Evolutionary conservation across 1,284 basidiomycete species (phyloP), one percentile per base, ranked within the genome.

Genomic region (Quambalaria eucalypti): DNA sequence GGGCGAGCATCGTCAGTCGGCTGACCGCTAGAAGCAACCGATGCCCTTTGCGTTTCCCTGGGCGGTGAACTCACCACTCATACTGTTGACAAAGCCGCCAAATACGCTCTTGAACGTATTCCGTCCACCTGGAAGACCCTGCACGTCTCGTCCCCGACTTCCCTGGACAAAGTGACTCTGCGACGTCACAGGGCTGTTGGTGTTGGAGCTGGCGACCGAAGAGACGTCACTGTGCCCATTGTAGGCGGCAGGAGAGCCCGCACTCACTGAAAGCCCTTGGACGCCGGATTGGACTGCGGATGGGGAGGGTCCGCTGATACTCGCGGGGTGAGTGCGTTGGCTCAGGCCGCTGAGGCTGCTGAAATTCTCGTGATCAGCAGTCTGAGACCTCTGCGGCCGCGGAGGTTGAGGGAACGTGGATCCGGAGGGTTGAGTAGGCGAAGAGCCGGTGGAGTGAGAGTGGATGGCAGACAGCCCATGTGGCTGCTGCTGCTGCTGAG

Each of bases 51-150:
- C 16, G 9, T 33, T 16, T 33, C 31, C 16, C 31, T 33, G 31
- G 16, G 31, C 31, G n/a, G n/a, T 5, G 8, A 8, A 59, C 57
- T 56, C 50, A 61, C 65, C 69, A 55, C 70, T 76, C 64, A 76
- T 73, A 4, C 72, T 75, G 51, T 73, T 74, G 53, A 76, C 73
- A 31, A 76, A 69, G 28, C 73, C 73, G 50, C 74, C 74, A 64
- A 76, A 69, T 57, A 76, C 74, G 56, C 68, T 72, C 56, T 76
- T 76, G 64, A 76, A 68, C 0, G 71, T 61, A 26, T 57, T 62
- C 14, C 58, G 38, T 29, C 55, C 39, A 28, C 42, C 50, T 29
- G 36, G 36, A n/a, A n/a, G n/a, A n/a, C n/a, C n/a, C n/a, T n/a
- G n/a, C n/a, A n/a, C n/a, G n/a, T n/a, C n/a, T n/a, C n/a, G n/a